Evolutionary conservation across 805 yeast genomes (phyloP), one percentile per base, ranked within the genome.

Genomic region (Saccharomyces eubayanus): DNA sequence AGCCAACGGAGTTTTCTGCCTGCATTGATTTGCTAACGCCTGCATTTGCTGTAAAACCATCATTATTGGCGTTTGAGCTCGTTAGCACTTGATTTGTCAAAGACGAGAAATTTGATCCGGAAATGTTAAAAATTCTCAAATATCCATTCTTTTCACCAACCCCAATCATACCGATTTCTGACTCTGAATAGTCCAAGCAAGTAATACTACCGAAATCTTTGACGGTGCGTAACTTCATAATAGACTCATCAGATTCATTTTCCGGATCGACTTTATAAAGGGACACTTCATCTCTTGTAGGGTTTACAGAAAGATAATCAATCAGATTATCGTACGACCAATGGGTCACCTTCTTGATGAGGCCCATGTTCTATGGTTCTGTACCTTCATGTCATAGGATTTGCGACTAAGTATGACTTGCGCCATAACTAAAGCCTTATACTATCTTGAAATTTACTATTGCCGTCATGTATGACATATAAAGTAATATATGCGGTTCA

Each of bases 281-380:
- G 0, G 85, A 72, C 2, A 89, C 84, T 60, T 86, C 92, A 65
- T 90, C 96, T 2, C 95, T 84, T 29, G 87, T 77, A 1, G 96
- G 94, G 58, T 82, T 85, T 6, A 85, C 84, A 0, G 87, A 83
- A 11, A 87, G 68, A 61, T 69, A 70, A 53, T 68, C 72, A 28
- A 66, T 52, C 50, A 59, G 53, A 14, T 60, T 64, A 51, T 65
- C 70, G 27, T 60, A 62, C 2, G 71, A 61, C 69, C 72, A 67
- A 11, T 64, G 61, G 5, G 63, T 62, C 10, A 68, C 71, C 30
- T 62, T 61, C 49, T 62, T 68, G 28, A 68, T 67, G 27, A 67
- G 52, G 3, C 72, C 71, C 72, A 68, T 68, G 27, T 12, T 29
- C 11, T 31, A 21, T 36, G n/a, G 14, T 11, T 27, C 30, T 14